Percentiles rank a stretch among this genome's conserved stretches.
These are phyloP conservation scores for Schoenoplectus triqueter DNA, from an alignment of 202 grass and related monocot genomes.

Conservation along the genomic window DNA sequence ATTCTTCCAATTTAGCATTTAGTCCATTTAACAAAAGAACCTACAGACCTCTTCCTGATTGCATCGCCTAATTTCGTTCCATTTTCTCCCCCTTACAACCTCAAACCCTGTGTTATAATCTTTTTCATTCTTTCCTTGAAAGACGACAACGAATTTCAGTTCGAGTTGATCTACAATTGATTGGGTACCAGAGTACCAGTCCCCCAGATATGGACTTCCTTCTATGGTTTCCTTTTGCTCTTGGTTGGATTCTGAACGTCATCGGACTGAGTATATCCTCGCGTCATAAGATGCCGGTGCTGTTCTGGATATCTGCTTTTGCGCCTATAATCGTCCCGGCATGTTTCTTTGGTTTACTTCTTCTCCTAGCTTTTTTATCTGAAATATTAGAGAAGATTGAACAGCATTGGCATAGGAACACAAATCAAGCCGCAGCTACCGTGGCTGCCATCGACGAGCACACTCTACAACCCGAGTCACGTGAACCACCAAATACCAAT, in stretches of 20 bases:
- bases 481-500: conserved; percentile 22
- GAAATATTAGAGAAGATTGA: not conserved
- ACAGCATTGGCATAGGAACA: not conserved
- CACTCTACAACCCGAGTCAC: conserved; percentile 12
- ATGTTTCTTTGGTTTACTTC: not conserved
- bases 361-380: not conserved
- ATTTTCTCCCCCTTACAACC: not conserved
- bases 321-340: conserved; percentile 7
- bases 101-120: not conserved
- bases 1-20: conserved; percentile 27
- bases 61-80: not conserved
- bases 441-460: not conserved
- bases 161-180: conserved; percentile 2
- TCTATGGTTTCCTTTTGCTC: conserved; percentile 1
- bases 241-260: conserved; percentile 25
- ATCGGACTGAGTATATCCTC: conserved; percentile 19
- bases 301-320: conserved; percentile 1
- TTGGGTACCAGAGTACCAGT: not conserved
- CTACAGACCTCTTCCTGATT: not conserved
- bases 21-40: not conserved
- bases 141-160: not conserved
- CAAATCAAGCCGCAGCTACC: not conserved
- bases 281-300: not conserved
- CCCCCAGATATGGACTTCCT: not conserved
- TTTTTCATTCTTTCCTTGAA: conserved; percentile 10